Evolutionary conservation across 179 eudicot species (phyloP), one percentile per base, ranked within the genome.

Genomic region (Beta lomatogona): DNA sequence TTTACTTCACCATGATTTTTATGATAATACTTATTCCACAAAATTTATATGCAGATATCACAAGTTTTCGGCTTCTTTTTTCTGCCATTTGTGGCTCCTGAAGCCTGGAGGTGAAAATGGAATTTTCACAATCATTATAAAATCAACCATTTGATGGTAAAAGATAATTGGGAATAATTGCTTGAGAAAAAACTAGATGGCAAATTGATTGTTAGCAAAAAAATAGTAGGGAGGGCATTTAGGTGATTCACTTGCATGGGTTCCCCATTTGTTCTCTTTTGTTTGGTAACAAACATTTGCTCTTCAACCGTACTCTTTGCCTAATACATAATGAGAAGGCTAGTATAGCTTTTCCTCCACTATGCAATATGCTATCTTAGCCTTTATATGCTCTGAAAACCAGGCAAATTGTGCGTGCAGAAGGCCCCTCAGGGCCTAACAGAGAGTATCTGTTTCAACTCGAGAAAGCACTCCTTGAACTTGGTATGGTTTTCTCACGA

Each of bases 391-490:
- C 50, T 25, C 41, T 41, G 55, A 50, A 86, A 5, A 85, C 84
- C 92, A 95, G 99, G 83, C 97, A 94, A 87, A 91, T 95, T 75
- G 79, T 88, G 28, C 82, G 46, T 5, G 98, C 99, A 3, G 87
- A 91, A 92, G 98, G 99, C 11, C 99, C 99, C 48, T 92, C 99
- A 45, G 99, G 99, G 75, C 98, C 97, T 45, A 95, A 95, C 90
- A 90, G 88, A 86, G 99, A 94, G 81, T 95, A 95, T 85, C 91
- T 95, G 73, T 94, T 94, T 87, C 89, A 92, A 36, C 99, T 95
- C 28, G 99, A 95, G 87, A 89, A 85, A 76, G 92, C 99, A 70
- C 95, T 95, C 41, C 74, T 86, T 78, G 90, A 87, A 76, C 85
- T 91, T 71, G 98, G 98, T 91, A 82, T 64, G 57, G 9, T 10